Evolutionary conservation across 495 filamentous ascomycete species (phyloP), one percentile per base, ranked within the genome.

Genomic region (Lasiosphaeriaceae sp.): DNA sequence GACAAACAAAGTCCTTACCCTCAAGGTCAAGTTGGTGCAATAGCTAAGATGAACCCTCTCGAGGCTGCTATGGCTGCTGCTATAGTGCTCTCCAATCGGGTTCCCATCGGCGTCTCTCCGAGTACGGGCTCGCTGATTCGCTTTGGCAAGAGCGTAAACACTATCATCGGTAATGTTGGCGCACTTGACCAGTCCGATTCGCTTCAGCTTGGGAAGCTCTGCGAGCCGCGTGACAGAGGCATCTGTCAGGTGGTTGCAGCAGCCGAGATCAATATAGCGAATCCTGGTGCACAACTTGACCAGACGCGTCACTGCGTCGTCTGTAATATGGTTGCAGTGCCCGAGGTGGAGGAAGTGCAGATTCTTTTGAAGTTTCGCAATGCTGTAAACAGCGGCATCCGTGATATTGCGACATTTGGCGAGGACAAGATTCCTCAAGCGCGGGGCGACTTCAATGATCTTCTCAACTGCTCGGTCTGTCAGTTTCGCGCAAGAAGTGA

Each of bases 11-110:
- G n/a, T 54, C 68, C 88, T 74, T 82, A 96, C 94, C 63, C 78
- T 74, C 49, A 96, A 76, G 0, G 86, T 92, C 55, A 98, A 66
- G 57, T 88, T 82, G 21, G 86, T 84, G 71, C 95, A 99, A 66
- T 99, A 99, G 72, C 93, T 97, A 23, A 99, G 80, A 80, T 99
- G 95, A 11, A 99, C 94, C 52, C 95, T 77, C 73, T 99, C 95
- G 50, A 99, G 73, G 41, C 81, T 82, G 52, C 77, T 76, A n/a
- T 68, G 74, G 60, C 80, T 81, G 47, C 70, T 76, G 16, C 61
- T 58, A 54, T 75, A 75, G 54, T 77, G 69, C 24, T 68, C 71
- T 49, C 71, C 64, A 29, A 72, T 58, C 17, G 64, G 23, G 41
- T 63, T 69, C 21, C 62, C 67, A 14, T 71, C 55, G 16, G 68